Percentiles rank a stretch among this genome's conserved stretches.
Conservation (phyloP, 2,329 filamentous ascomycete genomes). For the Xylaria sp. region DNA sequence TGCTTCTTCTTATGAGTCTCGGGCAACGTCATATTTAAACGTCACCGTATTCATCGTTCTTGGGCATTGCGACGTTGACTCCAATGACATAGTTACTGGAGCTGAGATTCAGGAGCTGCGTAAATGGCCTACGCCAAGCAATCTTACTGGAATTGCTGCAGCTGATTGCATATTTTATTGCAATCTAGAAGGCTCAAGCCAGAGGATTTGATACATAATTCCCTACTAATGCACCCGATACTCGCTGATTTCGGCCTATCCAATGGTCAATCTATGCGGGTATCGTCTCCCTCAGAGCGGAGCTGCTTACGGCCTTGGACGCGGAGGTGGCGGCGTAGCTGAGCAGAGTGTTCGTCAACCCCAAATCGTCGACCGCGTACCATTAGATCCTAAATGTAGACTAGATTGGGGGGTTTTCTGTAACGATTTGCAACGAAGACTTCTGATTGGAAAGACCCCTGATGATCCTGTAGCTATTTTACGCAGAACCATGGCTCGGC, state of each 20-base stretch:
- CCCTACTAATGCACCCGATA: slow-evolving; percentile 11
- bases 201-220: not conserved
- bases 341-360: slow-evolving; percentile 6
- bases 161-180: slow-evolving; percentile 37
- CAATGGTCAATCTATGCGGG: slow-evolving; percentile 5
- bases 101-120: slow-evolving; percentile 26
- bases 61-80: slow-evolving; percentile 14
- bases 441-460: slow-evolving; percentile 26
- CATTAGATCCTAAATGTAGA: not conserved
- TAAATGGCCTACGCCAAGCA: slow-evolving; percentile 13
- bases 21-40: slow-evolving; percentile 34
- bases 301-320: slow-evolving; percentile 2
- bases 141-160: slow-evolving; percentile 23
- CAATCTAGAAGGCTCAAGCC: slow-evolving; percentile 30
- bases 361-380: slow-evolving; percentile 7
- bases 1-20: not conserved
- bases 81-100: slow-evolving; percentile 12
- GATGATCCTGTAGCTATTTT: slow-evolving; percentile 10
- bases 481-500: slow-evolving; percentile 17
- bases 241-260: not conserved
- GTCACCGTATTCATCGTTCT: not conserved
- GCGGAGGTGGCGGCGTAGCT: slow-evolving; percentile 27
- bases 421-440: not conserved
- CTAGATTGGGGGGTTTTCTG: not conserved
- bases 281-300: not conserved